Evolutionary conservation across 2,329 filamentous ascomycete species (phyloP), one percentile per base, ranked within the genome.

Genomic region (Graphilbum sp.): DNA sequence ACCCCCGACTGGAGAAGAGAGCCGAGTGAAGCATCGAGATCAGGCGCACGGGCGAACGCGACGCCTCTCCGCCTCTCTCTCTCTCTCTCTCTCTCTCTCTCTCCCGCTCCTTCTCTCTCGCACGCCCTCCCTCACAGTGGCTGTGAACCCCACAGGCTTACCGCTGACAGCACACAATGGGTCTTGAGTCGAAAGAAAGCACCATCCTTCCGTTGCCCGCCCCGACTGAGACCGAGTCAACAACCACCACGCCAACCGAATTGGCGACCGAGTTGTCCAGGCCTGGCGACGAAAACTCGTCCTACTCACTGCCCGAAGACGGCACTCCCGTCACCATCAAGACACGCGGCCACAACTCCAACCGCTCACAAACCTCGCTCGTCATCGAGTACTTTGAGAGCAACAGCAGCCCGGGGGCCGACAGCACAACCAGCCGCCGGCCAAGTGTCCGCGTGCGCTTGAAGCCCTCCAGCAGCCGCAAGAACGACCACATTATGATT

Each of bases 331-430:
- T 98, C 52, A 96, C 85, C 43, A 92, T 98, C 56, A 77, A 79
- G 54, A 94, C 88, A 33, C 73, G 71, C 43, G 67, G 72, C 50
- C 68, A 72, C 53, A 63, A 60, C 46, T 52, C 64, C 44, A 69
- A 63, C 52, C 61, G 72, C 49, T 93, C 84, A 34, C 86, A 93
- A 62, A 93, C 87, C 29, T 92, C 84, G 40, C 67, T 95, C 47
- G 67, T 95, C 50, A 95, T 95, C 51, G 87, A 95, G 61, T 94
- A 93, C 59, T 95, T 92, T 52, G 87, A 94, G 60, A 82, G 76
- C 47, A 75, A 78, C 45, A 87, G 83, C 56, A 42, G 49, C 32
- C 59, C 66, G 41, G 63, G 65, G 45, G 54, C 60, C n/a, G 55
- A 60, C 32, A 62, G 70, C 40, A 66, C 66, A 49, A 65, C 66